Evolutionary conservation across 2,329 filamentous ascomycete genomes (phyloP).

Genomic region (Scedosporium apiospermum): DNA sequence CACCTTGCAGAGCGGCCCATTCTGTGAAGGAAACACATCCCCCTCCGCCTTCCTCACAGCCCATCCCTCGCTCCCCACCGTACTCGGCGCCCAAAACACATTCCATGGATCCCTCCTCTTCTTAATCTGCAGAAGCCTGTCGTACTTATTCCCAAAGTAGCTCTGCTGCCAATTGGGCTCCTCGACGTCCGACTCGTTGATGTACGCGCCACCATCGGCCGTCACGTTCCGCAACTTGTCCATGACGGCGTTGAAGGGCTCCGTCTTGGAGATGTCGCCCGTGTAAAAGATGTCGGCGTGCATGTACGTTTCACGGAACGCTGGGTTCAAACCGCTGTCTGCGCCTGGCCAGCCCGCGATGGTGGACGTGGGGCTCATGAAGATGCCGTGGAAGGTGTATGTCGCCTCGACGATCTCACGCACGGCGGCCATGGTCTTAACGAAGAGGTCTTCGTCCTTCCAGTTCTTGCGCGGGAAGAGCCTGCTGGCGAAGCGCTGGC

Average conservation of each 20-base stretch:
- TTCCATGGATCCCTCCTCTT: conserved; percentile 32
- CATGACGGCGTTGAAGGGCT: conserved; percentile 15
- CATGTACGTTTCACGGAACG: conserved; percentile 28
- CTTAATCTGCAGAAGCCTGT: conserved; percentile 33
- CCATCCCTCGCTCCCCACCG: conserved; percentile 44
- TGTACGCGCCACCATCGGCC: conserved; percentile 33
- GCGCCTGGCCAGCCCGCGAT: conserved; percentile 20
- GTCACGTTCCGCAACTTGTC: conserved; percentile 22
- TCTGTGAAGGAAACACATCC: conserved; percentile 21
- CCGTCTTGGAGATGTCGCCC: conserved; percentile 11
- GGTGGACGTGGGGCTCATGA: conserved; percentile 18
- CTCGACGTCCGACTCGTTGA: conserved; percentile 42
- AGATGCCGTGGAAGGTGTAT: conserved; percentile 23
- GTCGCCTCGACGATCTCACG: conserved; percentile 26
- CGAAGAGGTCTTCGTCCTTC: conserved; percentile 15
- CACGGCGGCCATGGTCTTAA: conserved; percentile 19
- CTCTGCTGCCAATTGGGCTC: conserved; percentile 33
- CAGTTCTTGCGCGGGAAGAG: conserved; percentile 20
- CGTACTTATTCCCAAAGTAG: conserved; percentile 40
- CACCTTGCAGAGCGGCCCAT: conserved; percentile 25
- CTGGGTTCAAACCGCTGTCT: conserved; percentile 29
- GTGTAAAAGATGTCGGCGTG: conserved; percentile 21
- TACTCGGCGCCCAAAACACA: conserved; percentile 37
- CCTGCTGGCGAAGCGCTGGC: conserved; percentile 20
- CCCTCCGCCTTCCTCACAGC: conserved; percentile 17